phyloP scores from a whole-genome alignment of 169 alveolate genomes.

The Blepharisma undulans region DNA sequence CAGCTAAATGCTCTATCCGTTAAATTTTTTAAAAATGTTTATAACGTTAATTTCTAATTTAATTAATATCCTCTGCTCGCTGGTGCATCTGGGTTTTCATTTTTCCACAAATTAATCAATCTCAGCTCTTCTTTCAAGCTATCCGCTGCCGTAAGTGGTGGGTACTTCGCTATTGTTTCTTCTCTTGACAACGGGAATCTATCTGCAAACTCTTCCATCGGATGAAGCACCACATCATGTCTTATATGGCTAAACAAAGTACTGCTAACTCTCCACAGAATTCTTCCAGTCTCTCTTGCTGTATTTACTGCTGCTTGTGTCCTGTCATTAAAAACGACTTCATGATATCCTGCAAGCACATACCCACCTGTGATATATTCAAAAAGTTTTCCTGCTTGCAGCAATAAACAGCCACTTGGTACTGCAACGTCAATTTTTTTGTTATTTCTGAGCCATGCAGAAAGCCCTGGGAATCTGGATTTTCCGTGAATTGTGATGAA shows the following conservation, averaged over 20 bases:
- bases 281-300: conserved; percentile 49
- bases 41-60: neutral
- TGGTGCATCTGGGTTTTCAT: neutral
- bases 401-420: conserved; percentile 75
- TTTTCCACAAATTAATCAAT: neutral
- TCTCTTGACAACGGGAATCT: neutral
- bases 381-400: conserved; percentile 74
- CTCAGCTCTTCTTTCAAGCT: conserved; percentile 33
- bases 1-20: too few relatives aligned
- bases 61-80: neutral
- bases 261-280: conserved; percentile 77
- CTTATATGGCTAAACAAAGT: conserved; percentile 75
- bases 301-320: conserved; percentile 55
- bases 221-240: conserved; percentile 63
- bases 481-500: conserved; percentile 84
- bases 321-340: conserved; percentile 73
- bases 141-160: conserved; percentile 12
- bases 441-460: conserved; percentile 74
- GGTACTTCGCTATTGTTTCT: conserved; percentile 3
- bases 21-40: neutral
- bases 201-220: conserved; percentile 59
- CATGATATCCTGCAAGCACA: conserved; percentile 80
- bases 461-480: conserved; percentile 79
- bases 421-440: conserved; percentile 67
- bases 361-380: conserved; percentile 84